These are phyloP conservation scores for Camelina sativa DNA, from an alignment of 345 rosid species.

Conservation along the genomic window DNA sequence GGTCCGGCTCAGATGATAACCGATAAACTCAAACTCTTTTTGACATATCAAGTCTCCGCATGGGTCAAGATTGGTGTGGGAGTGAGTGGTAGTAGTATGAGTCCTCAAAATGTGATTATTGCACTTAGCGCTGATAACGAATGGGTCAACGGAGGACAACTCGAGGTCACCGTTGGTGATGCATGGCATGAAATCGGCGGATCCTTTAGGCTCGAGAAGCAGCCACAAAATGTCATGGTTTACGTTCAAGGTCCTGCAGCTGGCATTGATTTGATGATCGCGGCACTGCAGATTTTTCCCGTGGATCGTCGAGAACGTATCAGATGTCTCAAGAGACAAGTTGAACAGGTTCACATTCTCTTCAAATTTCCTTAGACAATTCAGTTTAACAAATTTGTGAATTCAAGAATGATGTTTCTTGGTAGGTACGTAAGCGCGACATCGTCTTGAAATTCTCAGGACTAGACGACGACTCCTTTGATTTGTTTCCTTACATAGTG, in stretches of 20 bases:
- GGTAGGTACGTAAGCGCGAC: slow-evolving; percentile 84
- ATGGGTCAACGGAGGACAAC: slow-evolving; percentile 95
- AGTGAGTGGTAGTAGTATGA: slow-evolving; percentile 42
- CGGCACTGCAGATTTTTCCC: slow-evolving; percentile 71
- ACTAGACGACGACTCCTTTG: slow-evolving; percentile 35
- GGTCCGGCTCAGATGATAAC: slow-evolving; percentile 96
- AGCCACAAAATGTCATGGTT: slow-evolving; percentile 77
- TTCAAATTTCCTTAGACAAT: neutral
- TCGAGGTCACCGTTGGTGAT: slow-evolving; percentile 59
- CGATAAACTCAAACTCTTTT: slow-evolving; percentile 64
- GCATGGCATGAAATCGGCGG: slow-evolving; percentile 84
- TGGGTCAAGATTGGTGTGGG: slow-evolving; percentile 79
- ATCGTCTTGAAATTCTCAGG: slow-evolving; percentile 66
- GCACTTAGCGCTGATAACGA: slow-evolving; percentile 78
- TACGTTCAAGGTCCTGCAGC: slow-evolving; percentile 84
- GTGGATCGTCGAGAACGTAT: slow-evolving; percentile 74
- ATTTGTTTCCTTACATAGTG: slow-evolving; percentile 53
- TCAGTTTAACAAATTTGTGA: neutral
- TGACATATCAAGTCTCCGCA: slow-evolving; percentile 88
- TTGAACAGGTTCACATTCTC: slow-evolving; percentile 58
- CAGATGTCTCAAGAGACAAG: slow-evolving; percentile 59
- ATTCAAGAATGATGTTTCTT: slow-evolving; percentile 29
- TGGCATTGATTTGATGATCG: slow-evolving; percentile 76
- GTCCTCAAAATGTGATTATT: slow-evolving; percentile 73
- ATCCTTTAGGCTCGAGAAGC: slow-evolving; percentile 86